Evolutionary conservation across 2,329 filamentous ascomycete genomes (phyloP), one percentile per base, ranked within the genome.

Genomic region (Colletotrichum tropicicola): DNA sequence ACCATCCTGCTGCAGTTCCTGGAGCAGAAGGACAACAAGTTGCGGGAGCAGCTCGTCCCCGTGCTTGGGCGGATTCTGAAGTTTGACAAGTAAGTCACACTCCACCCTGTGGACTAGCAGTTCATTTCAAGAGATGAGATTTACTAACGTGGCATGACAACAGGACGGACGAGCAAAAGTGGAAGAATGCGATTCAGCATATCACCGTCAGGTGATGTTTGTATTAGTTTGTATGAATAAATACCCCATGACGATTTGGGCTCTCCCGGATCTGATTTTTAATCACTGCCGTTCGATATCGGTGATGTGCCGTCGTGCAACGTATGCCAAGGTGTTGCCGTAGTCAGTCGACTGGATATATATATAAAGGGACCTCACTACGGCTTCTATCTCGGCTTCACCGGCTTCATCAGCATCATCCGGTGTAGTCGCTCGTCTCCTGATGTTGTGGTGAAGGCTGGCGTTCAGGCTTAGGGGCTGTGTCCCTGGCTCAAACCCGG

Each of bases 1-100:
- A 94, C 92, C 8, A 91, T 95, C 58, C 77, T 96, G 70, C 78
- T 96, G 69, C 92, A 94, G 76, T 95, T 95, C 75, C 77, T 96
- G 68, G 91, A 94, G 81, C 89, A 92, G 70, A 92, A 89, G 79
- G 92, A 95, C 73, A 91, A 90, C 75, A 91, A 88, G 79, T 82
- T 92, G 70, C 87, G 93, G 71, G 85, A 88, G 68, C 91, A 93
- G 81, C 82, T 95, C 68, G 90, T 96, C 59, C 92, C 92, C 1
- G 92, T 94, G 32, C 76, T 96, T 71, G 90, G 90, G 28, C 90
- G 92, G 84, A 79, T 95, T 73, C 79, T 96, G 73, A 87, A 89
- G 68, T 93, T 95, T 79, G 90, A 93, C 78, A 88, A 89, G 89
- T 92, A 80, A 79, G 90, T 83, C 53, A n/a, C n/a, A 3, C 19